These are phyloP conservation scores for Silene latifolia DNA, from an alignment of 148 eudicot genomes.

Conservation along the genomic window DNA sequence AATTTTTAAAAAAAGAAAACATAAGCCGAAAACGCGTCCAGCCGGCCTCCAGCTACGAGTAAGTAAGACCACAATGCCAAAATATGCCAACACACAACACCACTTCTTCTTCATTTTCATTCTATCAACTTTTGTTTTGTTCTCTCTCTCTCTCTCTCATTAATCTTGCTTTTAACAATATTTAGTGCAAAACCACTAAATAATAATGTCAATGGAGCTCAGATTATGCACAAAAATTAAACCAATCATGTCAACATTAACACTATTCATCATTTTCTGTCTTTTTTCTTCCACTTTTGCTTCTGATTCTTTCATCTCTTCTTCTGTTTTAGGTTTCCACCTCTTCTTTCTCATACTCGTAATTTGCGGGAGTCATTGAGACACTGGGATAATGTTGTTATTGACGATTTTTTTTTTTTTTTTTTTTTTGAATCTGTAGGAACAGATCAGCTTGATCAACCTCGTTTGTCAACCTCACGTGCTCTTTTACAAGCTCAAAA, in stretches of 20 bases:
- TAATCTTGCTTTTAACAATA: too few species aligned
- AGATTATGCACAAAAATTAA: background rate
- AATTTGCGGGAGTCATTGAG: too few species aligned
- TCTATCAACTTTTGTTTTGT: too few species aligned
- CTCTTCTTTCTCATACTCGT: too few species aligned
- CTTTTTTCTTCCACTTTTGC: background rate
- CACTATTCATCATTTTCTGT: background rate
- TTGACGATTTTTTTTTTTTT: background rate
- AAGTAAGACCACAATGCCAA: too few species aligned
- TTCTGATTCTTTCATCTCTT: background rate
- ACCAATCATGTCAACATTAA: background rate
- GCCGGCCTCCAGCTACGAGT: too few species aligned
- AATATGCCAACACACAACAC: too few species aligned
- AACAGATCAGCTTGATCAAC: conserved; percentile 5
- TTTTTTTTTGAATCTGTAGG: background rate
- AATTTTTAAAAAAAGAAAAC: too few species aligned
- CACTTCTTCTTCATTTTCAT: too few species aligned
- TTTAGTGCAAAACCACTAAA: too few species aligned
- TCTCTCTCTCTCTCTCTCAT: background rate
- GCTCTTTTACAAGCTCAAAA: conserved; percentile 26
- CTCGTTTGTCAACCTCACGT: conserved; percentile 10
- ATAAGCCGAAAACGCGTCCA: too few species aligned
- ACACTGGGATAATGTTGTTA: too few species aligned
- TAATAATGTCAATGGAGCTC: background rate
- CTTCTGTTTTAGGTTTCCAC: conserved; percentile 13